Evolutionary conservation across 2,329 filamentous ascomycete species (phyloP).

Genomic region (Paraphaeosphaeria sporulosa): DNA sequence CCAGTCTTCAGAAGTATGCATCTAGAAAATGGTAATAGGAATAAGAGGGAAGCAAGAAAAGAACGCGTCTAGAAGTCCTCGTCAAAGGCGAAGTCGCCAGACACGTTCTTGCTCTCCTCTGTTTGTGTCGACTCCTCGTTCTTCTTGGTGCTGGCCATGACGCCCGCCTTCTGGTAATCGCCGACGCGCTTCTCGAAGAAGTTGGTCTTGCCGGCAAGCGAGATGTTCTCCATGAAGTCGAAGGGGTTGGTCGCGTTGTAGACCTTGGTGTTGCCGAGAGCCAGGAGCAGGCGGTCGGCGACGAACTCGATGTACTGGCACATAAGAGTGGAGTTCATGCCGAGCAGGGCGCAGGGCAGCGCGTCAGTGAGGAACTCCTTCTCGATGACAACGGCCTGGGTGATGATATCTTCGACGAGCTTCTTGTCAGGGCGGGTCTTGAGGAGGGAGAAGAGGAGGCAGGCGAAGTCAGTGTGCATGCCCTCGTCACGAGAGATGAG

Average conservation of each 20-base stretch:
- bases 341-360: slow-evolving; percentile 88
- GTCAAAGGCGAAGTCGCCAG: slow-evolving; percentile 88
- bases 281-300: slow-evolving; percentile 89
- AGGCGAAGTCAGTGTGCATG: slow-evolving; percentile 99
- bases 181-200: slow-evolving; percentile 99
- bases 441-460: slow-evolving; percentile 95
- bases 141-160: slow-evolving; percentile 92
- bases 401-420: slow-evolving; percentile 85
- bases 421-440: slow-evolving; percentile 88
- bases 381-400: slow-evolving; percentile 92
- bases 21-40: slow-evolving; percentile 29
- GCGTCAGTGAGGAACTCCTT: slow-evolving; percentile 98
- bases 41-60: slow-evolving; percentile 20
- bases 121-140: slow-evolving; percentile 54
- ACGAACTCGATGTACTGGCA: slow-evolving; percentile 99
- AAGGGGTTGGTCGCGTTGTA: slow-evolving; percentile 96
- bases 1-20: slow-evolving; percentile 31
- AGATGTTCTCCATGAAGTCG: slow-evolving; percentile 99
- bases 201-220: slow-evolving; percentile 98
- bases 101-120: slow-evolving; percentile 54
- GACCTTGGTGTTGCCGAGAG: slow-evolving; percentile 91
- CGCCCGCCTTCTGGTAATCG: slow-evolving; percentile 99
- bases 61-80: slow-evolving; percentile 83
- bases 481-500: slow-evolving; percentile 99
- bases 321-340: slow-evolving; percentile 98